Evolutionary conservation across 73 alveolate genomes (phyloP).

Genomic region (Stentor roeselii): DNA sequence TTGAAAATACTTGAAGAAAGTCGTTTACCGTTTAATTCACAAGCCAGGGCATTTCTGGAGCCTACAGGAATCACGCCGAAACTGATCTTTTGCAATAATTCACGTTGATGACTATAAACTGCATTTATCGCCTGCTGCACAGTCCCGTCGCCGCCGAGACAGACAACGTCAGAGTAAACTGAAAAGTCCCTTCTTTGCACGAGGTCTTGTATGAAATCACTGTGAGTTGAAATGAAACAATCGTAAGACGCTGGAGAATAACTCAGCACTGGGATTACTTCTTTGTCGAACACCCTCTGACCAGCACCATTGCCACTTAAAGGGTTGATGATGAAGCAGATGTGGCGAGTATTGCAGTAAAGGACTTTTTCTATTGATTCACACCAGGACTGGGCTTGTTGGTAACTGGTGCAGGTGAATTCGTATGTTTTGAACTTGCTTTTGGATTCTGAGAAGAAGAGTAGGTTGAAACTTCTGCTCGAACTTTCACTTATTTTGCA

Average conservation of each 20-base stretch:
- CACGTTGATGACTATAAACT: not conserved
- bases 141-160: slow-evolving; percentile 29
- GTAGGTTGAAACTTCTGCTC: not conserved
- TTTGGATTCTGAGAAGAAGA: not conserved
- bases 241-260: not conserved
- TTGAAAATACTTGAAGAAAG: not conserved
- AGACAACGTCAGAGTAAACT: not conserved
- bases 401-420: not conserved
- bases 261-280: not conserved
- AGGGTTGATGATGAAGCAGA: not conserved
- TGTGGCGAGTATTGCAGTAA: not conserved
- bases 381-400: slow-evolving; percentile 14
- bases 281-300: not conserved
- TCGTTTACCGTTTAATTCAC: not conserved
- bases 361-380: not conserved
- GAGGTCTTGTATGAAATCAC: not conserved
- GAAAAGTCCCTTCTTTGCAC: not conserved
- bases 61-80: slow-evolving; percentile 16
- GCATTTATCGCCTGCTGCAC: not conserved
- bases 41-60: not conserved
- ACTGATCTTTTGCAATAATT: not conserved
- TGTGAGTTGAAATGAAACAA: not conserved
- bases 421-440: not conserved
- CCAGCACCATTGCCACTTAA: not conserved
- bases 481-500: not conserved